Conservation (phyloP, 345 rosid species). For the Citropsis articulata region DNA sequence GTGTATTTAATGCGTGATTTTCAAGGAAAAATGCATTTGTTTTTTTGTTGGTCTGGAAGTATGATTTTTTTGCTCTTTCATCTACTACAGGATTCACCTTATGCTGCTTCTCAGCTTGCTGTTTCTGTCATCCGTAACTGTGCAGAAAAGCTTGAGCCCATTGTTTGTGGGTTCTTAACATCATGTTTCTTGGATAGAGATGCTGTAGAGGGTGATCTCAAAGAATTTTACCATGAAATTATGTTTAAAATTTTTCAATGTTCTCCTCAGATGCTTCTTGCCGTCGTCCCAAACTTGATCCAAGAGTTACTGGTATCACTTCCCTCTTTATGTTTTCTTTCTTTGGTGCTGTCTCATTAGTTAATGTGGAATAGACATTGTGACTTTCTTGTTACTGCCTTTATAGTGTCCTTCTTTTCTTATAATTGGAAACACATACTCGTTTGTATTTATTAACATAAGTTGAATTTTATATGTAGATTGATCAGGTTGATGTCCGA, state of each 20-base stretch:
- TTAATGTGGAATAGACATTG: not conserved
- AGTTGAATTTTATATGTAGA: slow-evolving; percentile 35
- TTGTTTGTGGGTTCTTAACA: slow-evolving; percentile 62
- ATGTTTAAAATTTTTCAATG: slow-evolving; percentile 58
- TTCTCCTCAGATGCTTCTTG: slow-evolving; percentile 75
- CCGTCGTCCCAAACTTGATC: slow-evolving; percentile 68
- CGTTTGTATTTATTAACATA: not conserved
- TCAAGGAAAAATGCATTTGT: not conserved
- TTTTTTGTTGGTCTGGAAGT: not conserved
- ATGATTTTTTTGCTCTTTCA: slow-evolving; percentile 1
- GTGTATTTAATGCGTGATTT: not conserved
- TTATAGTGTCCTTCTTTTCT: not conserved
- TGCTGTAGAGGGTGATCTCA: slow-evolving; percentile 56
- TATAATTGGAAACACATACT: not conserved
- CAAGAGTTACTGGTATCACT: slow-evolving; percentile 70
- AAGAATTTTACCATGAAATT: slow-evolving; percentile 80
- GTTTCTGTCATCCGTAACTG: slow-evolving; percentile 71
- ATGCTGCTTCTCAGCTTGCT: slow-evolving; percentile 71
- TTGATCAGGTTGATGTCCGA: slow-evolving; percentile 89
- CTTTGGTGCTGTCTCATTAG: slow-evolving; percentile 1
- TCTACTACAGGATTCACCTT: slow-evolving; percentile 43
- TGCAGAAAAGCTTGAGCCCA: slow-evolving; percentile 64
- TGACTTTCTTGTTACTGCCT: not conserved
- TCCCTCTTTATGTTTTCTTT: slow-evolving; percentile 10
- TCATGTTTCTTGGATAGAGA: slow-evolving; percentile 77